Evolutionary conservation across 225 moss, liverwort and hornwort genomes (phyloP).

Genomic region (Neckera pumila): DNA sequence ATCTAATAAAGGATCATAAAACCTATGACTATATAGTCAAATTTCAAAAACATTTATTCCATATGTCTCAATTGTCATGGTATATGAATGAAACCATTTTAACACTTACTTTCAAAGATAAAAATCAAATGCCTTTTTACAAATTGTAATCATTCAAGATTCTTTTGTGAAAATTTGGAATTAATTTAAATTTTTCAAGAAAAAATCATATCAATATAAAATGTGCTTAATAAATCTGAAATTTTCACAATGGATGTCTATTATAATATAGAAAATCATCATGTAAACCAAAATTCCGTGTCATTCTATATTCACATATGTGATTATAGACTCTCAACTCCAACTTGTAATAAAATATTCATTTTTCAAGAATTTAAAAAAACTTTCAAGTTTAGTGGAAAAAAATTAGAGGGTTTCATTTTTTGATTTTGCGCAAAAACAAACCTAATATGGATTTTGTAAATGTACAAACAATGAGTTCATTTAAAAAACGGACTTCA

Average conservation of each 20-base stretch:
- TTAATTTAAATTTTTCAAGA: no score
- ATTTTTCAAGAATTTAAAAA: not conserved
- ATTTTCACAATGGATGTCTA: not conserved
- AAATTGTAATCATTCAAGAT: not conserved
- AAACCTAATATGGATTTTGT: not conserved
- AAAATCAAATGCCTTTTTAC: no score
- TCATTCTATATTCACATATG: not conserved
- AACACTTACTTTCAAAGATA: no score
- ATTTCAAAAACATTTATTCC: not conserved
- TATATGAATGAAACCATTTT: no score
- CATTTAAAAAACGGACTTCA: not conserved
- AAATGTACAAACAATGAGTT: not conserved
- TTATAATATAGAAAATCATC: not conserved
- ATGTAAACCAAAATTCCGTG: rapidly evolving
- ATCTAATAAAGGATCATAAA: rapidly evolving
- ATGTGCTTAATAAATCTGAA: no score
- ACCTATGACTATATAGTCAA: not conserved
- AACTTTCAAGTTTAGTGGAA: not conserved
- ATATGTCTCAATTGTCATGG: not conserved
- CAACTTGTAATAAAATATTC: not conserved
- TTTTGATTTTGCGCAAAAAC: not conserved
- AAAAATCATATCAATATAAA: not conserved
- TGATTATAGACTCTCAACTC: not conserved
- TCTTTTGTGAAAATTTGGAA: not conserved
- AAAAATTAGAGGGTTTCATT: no score